Percentiles rank a stretch among this genome's conserved stretches.
Evolutionary conservation across 768 basidiomycete genomes (phyloP).

Genomic region (Lentinula detonsa): DNA sequence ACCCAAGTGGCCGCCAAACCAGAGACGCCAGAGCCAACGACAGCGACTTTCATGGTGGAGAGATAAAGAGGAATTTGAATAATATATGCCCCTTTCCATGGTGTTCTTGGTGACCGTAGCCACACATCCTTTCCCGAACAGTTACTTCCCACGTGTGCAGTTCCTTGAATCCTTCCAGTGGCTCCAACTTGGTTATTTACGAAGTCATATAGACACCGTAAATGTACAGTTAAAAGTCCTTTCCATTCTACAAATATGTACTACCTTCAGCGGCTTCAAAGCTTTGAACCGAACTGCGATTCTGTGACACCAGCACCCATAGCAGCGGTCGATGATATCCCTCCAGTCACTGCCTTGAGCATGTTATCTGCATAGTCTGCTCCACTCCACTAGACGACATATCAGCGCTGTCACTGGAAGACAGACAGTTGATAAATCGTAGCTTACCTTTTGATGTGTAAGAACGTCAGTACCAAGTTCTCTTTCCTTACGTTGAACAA

Average conservation of each 20-base stretch:
- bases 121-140: no score
- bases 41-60: conserved; percentile 52
- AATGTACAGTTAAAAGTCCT: background rate
- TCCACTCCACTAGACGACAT: conserved; percentile 73
- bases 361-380: conserved; percentile 89
- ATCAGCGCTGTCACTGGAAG: conserved; percentile 10
- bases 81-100: background rate
- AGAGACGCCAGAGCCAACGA: conserved; percentile 74
- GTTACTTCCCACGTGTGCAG: no score
- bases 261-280: conserved; percentile 20
- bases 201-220: no score
- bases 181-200: no score
- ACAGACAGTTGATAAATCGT: background rate
- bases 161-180: no score
- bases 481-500: conserved; percentile 87
- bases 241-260: background rate
- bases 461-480: conserved; percentile 94
- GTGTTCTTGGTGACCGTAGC: background rate
- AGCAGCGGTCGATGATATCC: conserved; percentile 96
- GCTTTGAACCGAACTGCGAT: conserved; percentile 62
- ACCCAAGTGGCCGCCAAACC: conserved; percentile 79
- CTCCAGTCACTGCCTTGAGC: conserved; percentile 95
- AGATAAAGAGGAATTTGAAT: background rate
- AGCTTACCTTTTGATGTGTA: conserved; percentile 87
- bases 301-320: conserved; percentile 98